phyloP scores from a whole-genome alignment of 2,329 filamentous ascomycete genomes.

The Monilinia vaccinii-corymbosi region DNA sequence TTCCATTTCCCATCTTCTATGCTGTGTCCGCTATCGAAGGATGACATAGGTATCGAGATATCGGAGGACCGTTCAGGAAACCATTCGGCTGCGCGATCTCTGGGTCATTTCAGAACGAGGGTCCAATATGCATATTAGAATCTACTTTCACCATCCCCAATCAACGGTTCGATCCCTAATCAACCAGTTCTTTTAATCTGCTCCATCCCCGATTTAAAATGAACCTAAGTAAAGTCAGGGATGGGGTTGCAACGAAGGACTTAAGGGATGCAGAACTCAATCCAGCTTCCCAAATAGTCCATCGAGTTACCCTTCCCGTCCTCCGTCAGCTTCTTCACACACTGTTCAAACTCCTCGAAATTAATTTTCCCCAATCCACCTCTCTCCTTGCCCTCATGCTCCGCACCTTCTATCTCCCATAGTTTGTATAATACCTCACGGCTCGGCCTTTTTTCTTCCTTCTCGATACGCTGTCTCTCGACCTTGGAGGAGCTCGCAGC shows the following conservation, averaged over 20 bases:
- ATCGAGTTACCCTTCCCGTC: constrained; percentile 54
- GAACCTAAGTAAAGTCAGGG: not conserved
- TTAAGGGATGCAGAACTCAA: constrained; percentile 64
- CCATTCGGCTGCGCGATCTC: not conserved
- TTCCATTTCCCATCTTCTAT: not conserved
- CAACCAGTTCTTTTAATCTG: no score
- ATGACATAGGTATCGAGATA: not conserved
- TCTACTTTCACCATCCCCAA: not conserved
- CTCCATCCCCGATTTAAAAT: not conserved
- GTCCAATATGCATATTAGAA: not conserved
- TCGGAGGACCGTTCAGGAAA: not conserved
- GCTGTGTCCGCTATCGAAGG: not conserved
- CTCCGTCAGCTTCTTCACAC: constrained; percentile 46
- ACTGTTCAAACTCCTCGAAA: constrained; percentile 69
- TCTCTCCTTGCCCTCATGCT: constrained; percentile 52
- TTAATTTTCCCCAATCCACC: constrained; percentile 74
- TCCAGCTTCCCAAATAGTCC: constrained; percentile 83
- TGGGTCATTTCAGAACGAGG: not conserved
- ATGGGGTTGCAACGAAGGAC: not conserved
- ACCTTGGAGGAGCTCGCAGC: not conserved
- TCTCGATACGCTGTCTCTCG: not conserved
- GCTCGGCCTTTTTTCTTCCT: constrained; percentile 4
- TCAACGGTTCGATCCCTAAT: no score
- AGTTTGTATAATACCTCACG: constrained; percentile 18
- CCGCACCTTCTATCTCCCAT: constrained; percentile 20